Evolutionary conservation across 352 stramenopile genomes (phyloP), one percentile per base, ranked within the genome.

Genomic region (Globisporangium lucens): DNA sequence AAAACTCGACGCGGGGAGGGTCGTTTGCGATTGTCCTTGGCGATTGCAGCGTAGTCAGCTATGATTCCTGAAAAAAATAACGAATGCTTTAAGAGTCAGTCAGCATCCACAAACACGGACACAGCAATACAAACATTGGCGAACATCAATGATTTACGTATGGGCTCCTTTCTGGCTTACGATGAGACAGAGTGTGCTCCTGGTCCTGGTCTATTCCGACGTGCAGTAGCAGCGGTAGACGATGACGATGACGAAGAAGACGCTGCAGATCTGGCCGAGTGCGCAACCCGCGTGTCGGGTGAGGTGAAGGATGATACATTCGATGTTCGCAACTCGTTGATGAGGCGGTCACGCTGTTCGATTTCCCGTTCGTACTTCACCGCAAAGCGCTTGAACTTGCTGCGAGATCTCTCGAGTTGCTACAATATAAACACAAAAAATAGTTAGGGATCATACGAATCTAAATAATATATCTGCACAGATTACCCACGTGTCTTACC

Each of bases 311-410:
- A 83, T 20, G 78, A 82, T 17, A 74, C 71, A 13, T 83, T 76
- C 9, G 78, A 84, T 27, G 75, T 81, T 13, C 79, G 73, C 24
- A 86, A 59, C 65, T 84, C 76, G 27, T 75, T 76, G 43, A 87
- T 87, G 60, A 75, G 74, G 43, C 73, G 75, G 36, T 87, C 78
- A 29, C 78, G 77, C 76, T 91, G 76, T 63, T 95, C 83, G 60
- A 95, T 90, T 61, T 95, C 87, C 13, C 78, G 78, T 66, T 95
- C 87, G 41, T 95, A 95, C 63, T 94, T 93, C 5, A 83, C 87
- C 0, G 84, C 87, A 56, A 95, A 95, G 12, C 85, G 79, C 68
- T 93, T 92, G 66, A 95, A 95, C 49, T 95, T 95, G 69, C 83
- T 94, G 22, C 87, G 85, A 22, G 87, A 95, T 33, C 85, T 75